phyloP scores from a whole-genome alignment of 1,139 yeast genomes.

The Debaryomyces singareniensis region DNA sequence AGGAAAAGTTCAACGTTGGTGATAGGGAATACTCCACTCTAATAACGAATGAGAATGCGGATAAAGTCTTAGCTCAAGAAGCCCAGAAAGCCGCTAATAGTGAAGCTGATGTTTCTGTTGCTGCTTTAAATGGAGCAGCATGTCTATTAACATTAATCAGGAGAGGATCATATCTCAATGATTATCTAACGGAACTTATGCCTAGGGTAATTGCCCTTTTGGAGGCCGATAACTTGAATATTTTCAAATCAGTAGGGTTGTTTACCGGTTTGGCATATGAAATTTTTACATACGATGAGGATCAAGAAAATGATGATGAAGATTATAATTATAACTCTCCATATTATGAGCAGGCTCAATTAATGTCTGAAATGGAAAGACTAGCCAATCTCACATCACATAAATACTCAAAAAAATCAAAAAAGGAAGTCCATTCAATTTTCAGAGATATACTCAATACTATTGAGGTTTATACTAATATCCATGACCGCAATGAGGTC shows the following conservation, averaged over 20 bases:
- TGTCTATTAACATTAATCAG: conserved; percentile 38
- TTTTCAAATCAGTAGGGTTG: conserved; percentile 51
- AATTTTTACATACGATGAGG: conserved; percentile 40
- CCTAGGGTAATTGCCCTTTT: conserved; percentile 34
- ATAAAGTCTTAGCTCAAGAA: conserved; percentile 32
- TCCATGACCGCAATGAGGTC: conserved; percentile 30
- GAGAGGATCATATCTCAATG: conserved; percentile 37
- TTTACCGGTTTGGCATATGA: conserved; percentile 61
- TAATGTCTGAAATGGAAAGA: conserved; percentile 38
- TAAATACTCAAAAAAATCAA: conserved; percentile 55
- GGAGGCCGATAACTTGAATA: conserved; percentile 32
- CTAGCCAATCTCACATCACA: conserved; percentile 50
- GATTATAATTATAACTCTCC: conserved; percentile 47
- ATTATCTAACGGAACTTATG: conserved; percentile 29
- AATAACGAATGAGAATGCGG: conserved; percentile 26
- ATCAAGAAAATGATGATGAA: conserved; percentile 23
- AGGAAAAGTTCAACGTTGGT: conserved; percentile 30
- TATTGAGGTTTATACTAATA: conserved; percentile 36
- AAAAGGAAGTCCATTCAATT: conserved; percentile 53
- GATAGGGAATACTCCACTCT: conserved; percentile 41
- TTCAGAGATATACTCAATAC: conserved; percentile 57
- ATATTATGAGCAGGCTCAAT: conserved; percentile 50
- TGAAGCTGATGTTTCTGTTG: conserved; percentile 35
- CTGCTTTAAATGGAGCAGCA: conserved; percentile 45
- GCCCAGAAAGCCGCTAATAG: conserved; percentile 24